Conservation (phyloP, 2,329 filamentous ascomycete species). For the Pseudogymnoascus sp. region DNA sequence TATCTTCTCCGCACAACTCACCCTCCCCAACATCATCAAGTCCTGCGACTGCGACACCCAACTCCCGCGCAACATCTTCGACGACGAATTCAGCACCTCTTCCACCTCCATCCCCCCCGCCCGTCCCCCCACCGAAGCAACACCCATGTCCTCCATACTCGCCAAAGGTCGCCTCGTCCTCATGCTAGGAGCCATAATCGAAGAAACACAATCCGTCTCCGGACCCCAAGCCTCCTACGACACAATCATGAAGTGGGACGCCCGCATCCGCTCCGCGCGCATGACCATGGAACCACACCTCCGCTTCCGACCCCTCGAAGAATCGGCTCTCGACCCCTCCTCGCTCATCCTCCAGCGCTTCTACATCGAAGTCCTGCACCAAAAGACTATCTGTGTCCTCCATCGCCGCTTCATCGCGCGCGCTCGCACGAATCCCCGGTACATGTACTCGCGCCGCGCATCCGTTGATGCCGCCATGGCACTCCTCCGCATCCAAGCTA, state of each 20-base stretch:
- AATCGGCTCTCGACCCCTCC: constrained; percentile 67
- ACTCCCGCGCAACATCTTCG: constrained; percentile 68
- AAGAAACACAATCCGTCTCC: constrained; percentile 47
- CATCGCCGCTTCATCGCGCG: constrained; percentile 80
- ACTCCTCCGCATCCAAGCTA: constrained; percentile 67
- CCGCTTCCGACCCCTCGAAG: constrained; percentile 64
- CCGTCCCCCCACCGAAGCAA: constrained; percentile 59
- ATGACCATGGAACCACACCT: constrained; percentile 71
- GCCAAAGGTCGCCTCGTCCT: constrained; percentile 59
- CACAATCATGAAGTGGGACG: constrained; percentile 54
- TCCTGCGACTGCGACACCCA: constrained; percentile 67
- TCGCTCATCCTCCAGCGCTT: constrained; percentile 80
- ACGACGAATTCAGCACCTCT: constrained; percentile 67
- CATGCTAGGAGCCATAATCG: constrained; percentile 63
- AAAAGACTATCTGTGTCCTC: constrained; percentile 81
- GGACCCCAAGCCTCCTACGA: constrained; percentile 51
- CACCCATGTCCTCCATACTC: constrained; percentile 72
- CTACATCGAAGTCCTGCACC: constrained; percentile 73
- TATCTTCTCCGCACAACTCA: constrained; percentile 66
- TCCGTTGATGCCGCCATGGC: constrained; percentile 83
- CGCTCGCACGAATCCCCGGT: constrained; percentile 69
- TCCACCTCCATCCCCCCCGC: constrained; percentile 60
- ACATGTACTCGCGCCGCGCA: constrained; percentile 71
- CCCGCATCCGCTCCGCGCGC: constrained; percentile 50
- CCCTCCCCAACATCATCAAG: constrained; percentile 56